Percentiles rank a stretch among this genome's conserved stretches.
Conservation (phyloP, 2,329 filamentous ascomycete species). For the Colletotrichum costaricense region DNA sequence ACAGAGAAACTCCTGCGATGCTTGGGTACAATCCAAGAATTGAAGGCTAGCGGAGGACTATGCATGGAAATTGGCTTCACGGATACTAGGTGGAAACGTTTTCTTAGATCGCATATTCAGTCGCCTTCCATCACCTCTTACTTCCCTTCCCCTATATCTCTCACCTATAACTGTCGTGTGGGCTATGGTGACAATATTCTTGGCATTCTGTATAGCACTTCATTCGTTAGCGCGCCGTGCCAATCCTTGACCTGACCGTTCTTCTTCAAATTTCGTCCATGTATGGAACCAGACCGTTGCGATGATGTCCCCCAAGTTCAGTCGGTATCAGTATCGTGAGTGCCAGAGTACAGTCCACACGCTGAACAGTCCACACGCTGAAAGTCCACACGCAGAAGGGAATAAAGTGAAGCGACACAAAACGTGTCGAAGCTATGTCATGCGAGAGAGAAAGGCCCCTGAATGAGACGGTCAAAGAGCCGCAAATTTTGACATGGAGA, state of each 20-base stretch:
- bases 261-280: background rate
- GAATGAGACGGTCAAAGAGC: conserved; percentile 25
- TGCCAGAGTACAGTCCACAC: background rate
- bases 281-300: background rate
- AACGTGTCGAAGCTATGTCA: background rate
- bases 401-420: background rate
- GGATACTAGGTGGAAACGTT: conserved; percentile 19
- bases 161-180: background rate
- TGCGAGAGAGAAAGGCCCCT: background rate
- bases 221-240: background rate
- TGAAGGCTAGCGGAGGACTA: conserved; percentile 28
- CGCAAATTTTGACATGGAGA: background rate
- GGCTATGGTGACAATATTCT: background rate
- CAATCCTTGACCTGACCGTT: background rate
- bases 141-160: background rate
- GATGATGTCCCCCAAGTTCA: background rate
- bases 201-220: conserved; percentile 3
- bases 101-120: conserved; percentile 29
- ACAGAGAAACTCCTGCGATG: conserved; percentile 15
- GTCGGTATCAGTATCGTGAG: background rate
- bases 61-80: conserved; percentile 26
- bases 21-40: conserved; percentile 27
- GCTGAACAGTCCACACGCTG: background rate
- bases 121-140: conserved; percentile 1
- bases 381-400: background rate